Evolutionary conservation across 305 asterid species (phyloP).

Genomic region (Fraxinus albicans): DNA sequence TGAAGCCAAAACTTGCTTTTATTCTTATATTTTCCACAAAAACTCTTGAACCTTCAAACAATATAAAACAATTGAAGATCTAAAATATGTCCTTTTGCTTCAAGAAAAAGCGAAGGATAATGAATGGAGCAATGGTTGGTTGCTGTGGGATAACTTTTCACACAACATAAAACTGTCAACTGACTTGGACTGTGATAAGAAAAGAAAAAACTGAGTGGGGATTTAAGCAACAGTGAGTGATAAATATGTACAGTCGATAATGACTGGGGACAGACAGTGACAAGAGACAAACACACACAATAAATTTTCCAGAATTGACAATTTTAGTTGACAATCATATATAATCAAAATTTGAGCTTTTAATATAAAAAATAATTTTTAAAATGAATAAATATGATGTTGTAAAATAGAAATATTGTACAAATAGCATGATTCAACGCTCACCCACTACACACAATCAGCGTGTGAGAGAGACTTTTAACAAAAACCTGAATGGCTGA

Average conservation of each 20-base stretch:
- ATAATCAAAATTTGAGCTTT: no score
- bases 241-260: constrained; percentile 27
- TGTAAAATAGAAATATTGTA: no score
- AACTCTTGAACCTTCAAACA: neutral
- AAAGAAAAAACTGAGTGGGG: constrained; percentile 22
- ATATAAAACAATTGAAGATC: neutral
- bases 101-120: constrained; percentile 36
- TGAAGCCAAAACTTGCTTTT: neutral
- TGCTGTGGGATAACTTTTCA: constrained; percentile 31
- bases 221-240: constrained; percentile 26
- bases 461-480: constrained; percentile 18
- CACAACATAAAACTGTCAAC: constrained; percentile 38
- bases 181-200: constrained; percentile 21
- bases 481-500: constrained; percentile 60
- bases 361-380: no score
- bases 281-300: constrained; percentile 20
- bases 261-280: constrained; percentile 42
- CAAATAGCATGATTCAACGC: no score
- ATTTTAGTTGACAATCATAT: no score
- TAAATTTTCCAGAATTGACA: no score
- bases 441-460: constrained; percentile 6
- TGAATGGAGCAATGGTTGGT: constrained; percentile 30
- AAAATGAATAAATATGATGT: no score
- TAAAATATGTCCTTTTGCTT: constrained; percentile 27
- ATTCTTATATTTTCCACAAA: neutral